These are phyloP conservation scores for Iris pallida DNA, from an alignment of 116 monocot species.

Conservation along the genomic window DNA sequence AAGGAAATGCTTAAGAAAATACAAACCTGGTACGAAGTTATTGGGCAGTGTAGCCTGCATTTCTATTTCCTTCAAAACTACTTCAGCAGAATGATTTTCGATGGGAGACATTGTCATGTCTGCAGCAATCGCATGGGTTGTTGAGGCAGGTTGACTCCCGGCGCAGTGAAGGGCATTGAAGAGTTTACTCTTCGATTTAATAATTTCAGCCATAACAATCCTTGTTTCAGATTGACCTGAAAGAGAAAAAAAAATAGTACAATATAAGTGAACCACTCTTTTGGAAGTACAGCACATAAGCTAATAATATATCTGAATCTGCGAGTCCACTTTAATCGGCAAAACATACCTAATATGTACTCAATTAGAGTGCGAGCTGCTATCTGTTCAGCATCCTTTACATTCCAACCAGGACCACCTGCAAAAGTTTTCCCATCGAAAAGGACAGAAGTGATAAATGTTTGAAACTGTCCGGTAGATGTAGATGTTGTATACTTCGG, in stretches of 20 bases:
- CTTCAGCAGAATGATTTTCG: too few relatives aligned
- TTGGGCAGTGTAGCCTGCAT: too few relatives aligned
- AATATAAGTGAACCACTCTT: too few relatives aligned
- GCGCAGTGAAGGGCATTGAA: background rate
- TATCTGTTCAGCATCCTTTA: constrained; percentile 58
- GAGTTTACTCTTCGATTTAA: constrained; percentile 38
- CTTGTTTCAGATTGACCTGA: constrained; percentile 28
- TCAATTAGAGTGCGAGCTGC: constrained; percentile 48
- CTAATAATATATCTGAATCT: too few relatives aligned
- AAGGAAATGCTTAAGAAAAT: too few relatives aligned
- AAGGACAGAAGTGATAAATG: constrained; percentile 32
- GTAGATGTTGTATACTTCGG: constrained; percentile 32
- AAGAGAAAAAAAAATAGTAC: background rate
- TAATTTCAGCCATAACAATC: constrained; percentile 41
- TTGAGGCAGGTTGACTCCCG: background rate
- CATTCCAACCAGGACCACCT: constrained; percentile 36
- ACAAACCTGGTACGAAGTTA: too few relatives aligned
- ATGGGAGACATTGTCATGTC: too few relatives aligned
- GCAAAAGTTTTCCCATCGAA: constrained; percentile 35
- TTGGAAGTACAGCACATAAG: too few relatives aligned
- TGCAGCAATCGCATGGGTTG: too few relatives aligned
- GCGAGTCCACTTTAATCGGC: background rate
- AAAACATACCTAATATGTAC: constrained; percentile 48
- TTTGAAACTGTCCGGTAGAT: constrained; percentile 15
- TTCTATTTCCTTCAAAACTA: too few relatives aligned